Evolutionary conservation across 768 basidiomycete genomes (phyloP).

Genomic region (Pisolithus sp.): DNA sequence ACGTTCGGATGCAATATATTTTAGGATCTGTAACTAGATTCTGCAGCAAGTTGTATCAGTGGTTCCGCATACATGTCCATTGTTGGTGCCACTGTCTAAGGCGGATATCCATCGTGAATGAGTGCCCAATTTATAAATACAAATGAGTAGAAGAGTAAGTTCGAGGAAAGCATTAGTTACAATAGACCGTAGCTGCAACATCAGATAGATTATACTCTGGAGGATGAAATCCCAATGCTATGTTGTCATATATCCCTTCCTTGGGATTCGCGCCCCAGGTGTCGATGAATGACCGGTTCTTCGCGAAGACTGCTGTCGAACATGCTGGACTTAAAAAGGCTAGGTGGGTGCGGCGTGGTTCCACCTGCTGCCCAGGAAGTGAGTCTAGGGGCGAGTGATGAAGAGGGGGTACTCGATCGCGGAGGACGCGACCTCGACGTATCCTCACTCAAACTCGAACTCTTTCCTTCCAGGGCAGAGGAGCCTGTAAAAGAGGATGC

Average conservation of each 20-base stretch:
- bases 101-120: not conserved
- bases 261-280: constrained; percentile 21
- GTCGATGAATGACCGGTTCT: constrained; percentile 17
- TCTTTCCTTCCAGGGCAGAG: not conserved
- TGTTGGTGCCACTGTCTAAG: not conserved
- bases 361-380: constrained; percentile 30
- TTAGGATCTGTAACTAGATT: not conserved
- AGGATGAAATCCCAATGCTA: not conserved
- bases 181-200: not conserved
- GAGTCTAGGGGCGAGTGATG: constrained; percentile 27
- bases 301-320: constrained; percentile 9
- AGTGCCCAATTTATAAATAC: not conserved
- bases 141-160: not conserved
- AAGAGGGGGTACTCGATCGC: constrained; percentile 18
- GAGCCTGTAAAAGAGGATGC: constrained; percentile 9
- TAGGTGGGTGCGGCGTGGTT: constrained; percentile 9
- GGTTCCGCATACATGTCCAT: not conserved
- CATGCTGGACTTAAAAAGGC: not conserved
- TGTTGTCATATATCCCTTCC: constrained; percentile 17
- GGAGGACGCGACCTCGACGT: constrained; percentile 14
- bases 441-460: constrained; percentile 4
- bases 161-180: not conserved
- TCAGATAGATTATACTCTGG: not conserved
- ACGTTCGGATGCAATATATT: too few relatives aligned
- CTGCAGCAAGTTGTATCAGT: too few relatives aligned